Conservation (phyloP, 2,329 filamentous ascomycete species). For the Arachnomyces sp. region DNA sequence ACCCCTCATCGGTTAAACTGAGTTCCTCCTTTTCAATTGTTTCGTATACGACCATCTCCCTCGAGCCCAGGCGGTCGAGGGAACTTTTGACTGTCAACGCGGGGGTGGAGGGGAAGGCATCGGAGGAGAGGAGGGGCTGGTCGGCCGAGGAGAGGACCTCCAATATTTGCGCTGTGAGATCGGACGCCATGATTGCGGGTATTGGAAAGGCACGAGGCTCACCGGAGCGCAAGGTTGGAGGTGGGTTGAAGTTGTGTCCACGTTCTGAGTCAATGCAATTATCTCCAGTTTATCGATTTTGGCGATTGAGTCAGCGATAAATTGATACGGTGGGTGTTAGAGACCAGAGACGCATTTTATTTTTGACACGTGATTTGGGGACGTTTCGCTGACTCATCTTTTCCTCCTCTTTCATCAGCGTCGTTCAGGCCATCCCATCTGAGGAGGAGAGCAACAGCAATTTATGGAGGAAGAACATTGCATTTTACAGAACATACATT, state of each 20-base stretch:
- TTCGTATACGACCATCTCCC: constrained; percentile 81
- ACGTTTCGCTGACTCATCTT: constrained; percentile 5
- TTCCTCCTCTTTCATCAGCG: too few relatives aligned
- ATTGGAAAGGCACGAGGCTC: constrained; percentile 1
- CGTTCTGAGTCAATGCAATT: background rate
- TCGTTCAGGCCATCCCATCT: too few relatives aligned
- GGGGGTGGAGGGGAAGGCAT: constrained; percentile 59
- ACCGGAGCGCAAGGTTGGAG: constrained; percentile 1
- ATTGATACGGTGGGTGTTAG: constrained; percentile 11
- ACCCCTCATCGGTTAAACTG: constrained; percentile 64
- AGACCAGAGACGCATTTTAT: background rate
- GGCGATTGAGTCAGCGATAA: constrained; percentile 1
- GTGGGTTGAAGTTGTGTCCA: background rate
- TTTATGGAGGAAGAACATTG: too few relatives aligned
- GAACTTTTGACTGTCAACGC: constrained; percentile 72
- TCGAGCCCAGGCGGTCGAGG: constrained; percentile 73
- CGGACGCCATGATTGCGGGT: constrained; percentile 35
- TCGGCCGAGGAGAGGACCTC: constrained; percentile 55
- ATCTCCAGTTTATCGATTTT: too few relatives aligned
- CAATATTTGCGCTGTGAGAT: constrained; percentile 58
- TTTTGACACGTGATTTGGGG: background rate
- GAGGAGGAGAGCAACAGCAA: too few relatives aligned
- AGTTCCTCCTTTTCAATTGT: constrained; percentile 72
- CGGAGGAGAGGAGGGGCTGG: constrained; percentile 55
- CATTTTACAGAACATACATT: too few relatives aligned